Evolutionary conservation across 75 land plant species (phyloP), one percentile per base, ranked within the genome.

Genomic region (Picea sitchensis): DNA sequence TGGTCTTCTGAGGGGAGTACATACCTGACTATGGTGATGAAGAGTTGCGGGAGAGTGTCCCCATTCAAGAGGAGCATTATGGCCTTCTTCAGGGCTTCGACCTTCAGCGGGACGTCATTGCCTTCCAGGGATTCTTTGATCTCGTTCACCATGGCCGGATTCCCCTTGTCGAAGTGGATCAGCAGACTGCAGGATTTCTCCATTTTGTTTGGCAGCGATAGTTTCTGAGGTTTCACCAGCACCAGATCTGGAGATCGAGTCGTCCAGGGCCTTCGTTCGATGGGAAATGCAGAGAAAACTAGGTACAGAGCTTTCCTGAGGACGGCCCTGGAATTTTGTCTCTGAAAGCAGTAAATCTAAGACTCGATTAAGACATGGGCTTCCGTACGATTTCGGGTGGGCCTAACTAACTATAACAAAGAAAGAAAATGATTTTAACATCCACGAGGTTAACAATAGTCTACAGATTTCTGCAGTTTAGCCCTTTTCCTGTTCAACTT

Each of bases 81-180:
- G 14, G 98, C 96, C 81, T 93, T 93, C 88, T 95, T 95, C 90
- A 95, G 76, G 62, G 96, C 98, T 17, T 95, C 98, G 67, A 91
- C 67, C 78, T 95, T 95, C 8, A 88, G 85, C 9, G 31, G 51
- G 8, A 81, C 84, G 79, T 95, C 96, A 68, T 85, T 91, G 38
- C 93, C 91, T 78, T 93, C 98, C 34, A 95, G 82, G 15, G 90
- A 83, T 77, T 93, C 96, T 83, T 91, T 93, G 90, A 95, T 95
- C 89, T 95, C 96, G 75, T 93, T 95, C n/a, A 96, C 98, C 30
- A 95, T 78, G 38, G 98, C 96, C 21, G 98, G 98, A 6, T 93
- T 88, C 31, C 91, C 93, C 83, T 91, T 95, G 85, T 95, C 98
- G 77, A 95, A 95, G 79, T 95, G 84, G 77, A 95, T 81, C 61